Conservation (phyloP, 495 filamentous ascomycete genomes). For the Terfezia boudieri region DNA sequence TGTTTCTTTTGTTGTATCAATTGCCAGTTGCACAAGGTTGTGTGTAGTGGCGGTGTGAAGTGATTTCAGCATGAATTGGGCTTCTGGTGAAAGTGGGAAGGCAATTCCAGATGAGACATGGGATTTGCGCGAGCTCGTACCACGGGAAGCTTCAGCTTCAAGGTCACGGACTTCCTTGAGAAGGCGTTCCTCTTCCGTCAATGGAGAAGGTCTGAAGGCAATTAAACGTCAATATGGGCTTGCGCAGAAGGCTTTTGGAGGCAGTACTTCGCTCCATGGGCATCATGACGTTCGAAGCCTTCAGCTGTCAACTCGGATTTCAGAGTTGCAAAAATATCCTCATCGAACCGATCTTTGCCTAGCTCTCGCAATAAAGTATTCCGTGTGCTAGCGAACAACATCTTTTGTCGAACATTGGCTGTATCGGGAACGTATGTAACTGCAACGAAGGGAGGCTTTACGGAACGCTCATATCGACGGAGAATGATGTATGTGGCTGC, state of each 20-base stretch:
- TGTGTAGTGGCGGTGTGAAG: neutral
- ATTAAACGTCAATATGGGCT: neutral
- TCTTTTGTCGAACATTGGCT: slow-evolving; percentile 84
- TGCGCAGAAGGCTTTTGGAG: slow-evolving; percentile 19
- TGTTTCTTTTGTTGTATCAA: slow-evolving; percentile 57
- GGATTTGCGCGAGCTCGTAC: slow-evolving; percentile 40
- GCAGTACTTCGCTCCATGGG: slow-evolving; percentile 32
- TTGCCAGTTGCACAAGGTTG: slow-evolving; percentile 27
- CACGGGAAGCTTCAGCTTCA: slow-evolving; percentile 55
- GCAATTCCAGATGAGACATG: slow-evolving; percentile 35
- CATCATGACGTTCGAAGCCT: slow-evolving; percentile 59
- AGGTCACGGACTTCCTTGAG: slow-evolving; percentile 54
- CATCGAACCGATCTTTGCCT: slow-evolving; percentile 66
- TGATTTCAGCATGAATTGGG: slow-evolving; percentile 35
- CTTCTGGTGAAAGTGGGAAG: slow-evolving; percentile 47
- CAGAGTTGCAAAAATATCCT: slow-evolving; percentile 53
- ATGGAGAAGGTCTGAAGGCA: slow-evolving; percentile 29
- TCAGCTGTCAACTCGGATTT: slow-evolving; percentile 45
- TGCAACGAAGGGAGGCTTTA: slow-evolving; percentile 36
- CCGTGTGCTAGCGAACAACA: slow-evolving; percentile 77
- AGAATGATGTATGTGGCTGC: slow-evolving; percentile 67
- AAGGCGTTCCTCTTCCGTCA: slow-evolving; percentile 71
- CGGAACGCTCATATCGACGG: slow-evolving; percentile 31
- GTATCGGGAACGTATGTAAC: slow-evolving; percentile 79
- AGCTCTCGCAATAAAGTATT: slow-evolving; percentile 67